Base-by-base conservation (phyloP, 257 asterid species). In the Forsythia viridissima region DNA sequence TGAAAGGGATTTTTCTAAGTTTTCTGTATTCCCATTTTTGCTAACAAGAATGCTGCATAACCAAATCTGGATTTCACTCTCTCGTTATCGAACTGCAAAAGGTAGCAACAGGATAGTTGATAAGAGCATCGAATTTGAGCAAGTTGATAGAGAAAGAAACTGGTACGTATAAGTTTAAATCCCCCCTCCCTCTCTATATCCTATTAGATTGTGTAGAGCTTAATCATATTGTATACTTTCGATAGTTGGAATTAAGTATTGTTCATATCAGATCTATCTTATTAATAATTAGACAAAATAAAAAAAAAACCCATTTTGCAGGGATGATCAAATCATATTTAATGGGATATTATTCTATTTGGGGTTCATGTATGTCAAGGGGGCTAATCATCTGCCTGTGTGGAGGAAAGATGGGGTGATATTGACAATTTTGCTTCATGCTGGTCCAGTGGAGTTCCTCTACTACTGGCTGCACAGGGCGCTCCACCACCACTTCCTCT, bases 311-410 rank as follows among this genome's bases (percentile, higher is more conserved):
- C 34, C 34, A 30, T 30, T 30, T 77, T 77, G 74, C 68, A 77
- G 80, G 80, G 80, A 77, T 11, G 80, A 77, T 15, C 80, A 77
- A 20, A 77, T 77, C n/a, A 67, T 77, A 21, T 52, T 77, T 20
- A 65, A 20, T 34, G 80, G 80, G 40, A 36, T 70, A 8, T 39
- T 77, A 13, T 37, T 68, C 20, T 77, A 77, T 44, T 10, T 68
- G 80, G 75, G 74, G 6, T 16, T 30, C n/a, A 40, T 24, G 73
- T 34, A 4, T 5, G 10, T 69, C 18, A 69, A 68, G 7, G 73
- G 73, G 73, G 73, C 8, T 15, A n/a, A 13, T 37, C 73, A 69
- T 51, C 52, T 68, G 34, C 80, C 80, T 6, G 6, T 68, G 6
- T 77, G 80, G 80, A 77, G 66, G 42, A 77, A 75, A 7, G 75